phyloP scores from a whole-genome alignment of 352 stramenopile species.

The Pythium biforme region DNA sequence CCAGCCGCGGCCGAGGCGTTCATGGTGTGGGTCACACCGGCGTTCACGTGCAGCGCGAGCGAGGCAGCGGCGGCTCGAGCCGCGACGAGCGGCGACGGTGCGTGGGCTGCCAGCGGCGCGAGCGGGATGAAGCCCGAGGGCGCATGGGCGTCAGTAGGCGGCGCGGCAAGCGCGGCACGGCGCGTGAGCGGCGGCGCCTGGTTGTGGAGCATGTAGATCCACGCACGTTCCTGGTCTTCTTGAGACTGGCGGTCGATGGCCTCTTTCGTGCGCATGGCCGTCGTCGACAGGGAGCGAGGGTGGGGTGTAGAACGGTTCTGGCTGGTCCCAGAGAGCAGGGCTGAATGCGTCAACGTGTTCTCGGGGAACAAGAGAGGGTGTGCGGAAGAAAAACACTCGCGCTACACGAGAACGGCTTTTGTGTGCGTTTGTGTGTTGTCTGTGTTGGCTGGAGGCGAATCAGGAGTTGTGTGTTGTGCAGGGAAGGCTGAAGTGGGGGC shows the following conservation, averaged over 20 bases:
- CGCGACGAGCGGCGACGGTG: conserved; percentile 23
- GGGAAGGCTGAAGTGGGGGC: background rate
- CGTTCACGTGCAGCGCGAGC: conserved; percentile 21
- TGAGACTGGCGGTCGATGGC: conserved; percentile 38
- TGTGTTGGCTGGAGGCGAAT: conserved; percentile 7
- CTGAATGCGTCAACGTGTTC: conserved; percentile 5
- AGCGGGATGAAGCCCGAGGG: conserved; percentile 26
- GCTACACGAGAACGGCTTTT: background rate
- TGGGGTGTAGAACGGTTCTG: background rate
- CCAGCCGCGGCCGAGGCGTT: background rate
- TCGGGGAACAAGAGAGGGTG: background rate
- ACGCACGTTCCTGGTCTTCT: conserved; percentile 45
- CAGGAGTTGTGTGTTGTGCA: too few relatives aligned
- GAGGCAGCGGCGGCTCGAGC: conserved; percentile 21
- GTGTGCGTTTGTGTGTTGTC: conserved; percentile 1
- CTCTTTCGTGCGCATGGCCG: conserved; percentile 48
- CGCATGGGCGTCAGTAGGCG: conserved; percentile 2
- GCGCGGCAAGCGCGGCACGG: conserved; percentile 11
- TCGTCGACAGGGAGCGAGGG: background rate
- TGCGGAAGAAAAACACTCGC: conserved; percentile 2
- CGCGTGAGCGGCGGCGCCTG: conserved; percentile 40
- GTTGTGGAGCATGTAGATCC: conserved; percentile 58
- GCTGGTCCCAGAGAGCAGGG: background rate
- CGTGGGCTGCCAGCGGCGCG: conserved; percentile 19
- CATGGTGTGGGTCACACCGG: background rate